A percentile compares a stretch with the other conserved stretches of the same genome.
Evolutionary conservation across 139 green algal genomes (phyloP).

Genomic region (Zygnema cylindricum): DNA sequence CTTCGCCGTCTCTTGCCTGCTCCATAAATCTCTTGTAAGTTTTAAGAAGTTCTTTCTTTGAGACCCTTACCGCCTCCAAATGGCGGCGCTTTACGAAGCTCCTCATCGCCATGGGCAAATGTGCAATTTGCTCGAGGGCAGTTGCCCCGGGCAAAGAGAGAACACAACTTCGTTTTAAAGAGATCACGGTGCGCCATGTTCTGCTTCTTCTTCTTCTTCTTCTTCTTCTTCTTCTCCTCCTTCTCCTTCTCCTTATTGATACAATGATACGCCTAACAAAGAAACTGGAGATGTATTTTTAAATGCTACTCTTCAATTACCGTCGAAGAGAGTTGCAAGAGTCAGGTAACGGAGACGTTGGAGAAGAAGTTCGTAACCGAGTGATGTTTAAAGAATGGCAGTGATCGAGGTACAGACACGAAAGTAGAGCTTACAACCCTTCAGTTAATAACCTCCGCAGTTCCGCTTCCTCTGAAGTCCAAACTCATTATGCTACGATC

Average conservation of each 20-base stretch:
- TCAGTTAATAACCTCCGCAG: too few species aligned
- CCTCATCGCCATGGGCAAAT: slow-evolving; percentile 42
- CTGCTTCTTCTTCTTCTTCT: background rate
- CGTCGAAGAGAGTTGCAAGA: background rate
- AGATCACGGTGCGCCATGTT: slow-evolving; percentile 17
- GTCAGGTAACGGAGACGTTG: too few species aligned
- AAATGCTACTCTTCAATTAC: background rate
- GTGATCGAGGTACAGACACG: too few species aligned
- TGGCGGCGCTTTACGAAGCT: slow-evolving; percentile 27
- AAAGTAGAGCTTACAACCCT: too few species aligned
- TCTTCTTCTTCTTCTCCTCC: background rate
- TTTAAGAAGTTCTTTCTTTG: background rate
- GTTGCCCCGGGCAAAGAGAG: slow-evolving; percentile 8
- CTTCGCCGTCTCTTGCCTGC: too few species aligned
- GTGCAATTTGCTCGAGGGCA: slow-evolving; percentile 27
- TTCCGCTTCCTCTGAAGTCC: too few species aligned
- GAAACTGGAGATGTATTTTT: background rate
- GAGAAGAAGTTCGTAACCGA: too few species aligned
- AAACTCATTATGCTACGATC: too few species aligned
- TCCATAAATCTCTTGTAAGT: background rate
- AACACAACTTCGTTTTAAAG: slow-evolving; percentile 37
- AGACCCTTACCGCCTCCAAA: slow-evolving; percentile 26
- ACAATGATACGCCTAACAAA: background rate
- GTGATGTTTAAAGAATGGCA: too few species aligned
- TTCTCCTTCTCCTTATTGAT: background rate